phyloP scores from a whole-genome alignment of 176 grass and related monocot species.

The Bonia amplexicaulis region DNA sequence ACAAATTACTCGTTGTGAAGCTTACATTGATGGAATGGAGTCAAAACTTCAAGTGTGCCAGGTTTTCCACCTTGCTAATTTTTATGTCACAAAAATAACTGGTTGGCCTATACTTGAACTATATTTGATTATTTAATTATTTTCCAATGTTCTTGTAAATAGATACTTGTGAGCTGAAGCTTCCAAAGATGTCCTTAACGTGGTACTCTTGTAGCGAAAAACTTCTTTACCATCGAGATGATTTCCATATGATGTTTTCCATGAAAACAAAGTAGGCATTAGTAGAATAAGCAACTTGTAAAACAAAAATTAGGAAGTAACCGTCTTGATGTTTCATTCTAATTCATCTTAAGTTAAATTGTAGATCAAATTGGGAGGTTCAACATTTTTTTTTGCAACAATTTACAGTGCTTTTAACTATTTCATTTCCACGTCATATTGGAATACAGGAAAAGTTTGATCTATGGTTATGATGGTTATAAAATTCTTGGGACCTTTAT shows the following conservation, averaged over 20 bases:
- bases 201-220: neutral
- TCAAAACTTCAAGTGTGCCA: conserved; percentile 86
- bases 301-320: neutral
- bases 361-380: neutral
- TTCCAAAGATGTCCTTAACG: neutral
- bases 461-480: neutral
- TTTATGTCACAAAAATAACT: neutral
- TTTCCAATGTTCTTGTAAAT: neutral
- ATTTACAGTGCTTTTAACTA: neutral
- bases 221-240: neutral
- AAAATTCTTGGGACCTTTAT: neutral
- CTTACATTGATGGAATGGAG: conserved; percentile 87
- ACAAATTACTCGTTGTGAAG: conserved; percentile 78
- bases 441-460: neutral
- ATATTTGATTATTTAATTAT: neutral
- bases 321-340: neutral
- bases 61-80: conserved; percentile 35
- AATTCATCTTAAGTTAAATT: neutral
- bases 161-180: neutral
- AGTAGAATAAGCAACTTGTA: neutral
- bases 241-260: neutral
- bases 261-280: neutral
- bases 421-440: neutral
- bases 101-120: neutral
- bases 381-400: neutral